Base-by-base conservation (phyloP, 2,329 filamentous ascomycete genomes). In the Trichophyton rubrum region DNA sequence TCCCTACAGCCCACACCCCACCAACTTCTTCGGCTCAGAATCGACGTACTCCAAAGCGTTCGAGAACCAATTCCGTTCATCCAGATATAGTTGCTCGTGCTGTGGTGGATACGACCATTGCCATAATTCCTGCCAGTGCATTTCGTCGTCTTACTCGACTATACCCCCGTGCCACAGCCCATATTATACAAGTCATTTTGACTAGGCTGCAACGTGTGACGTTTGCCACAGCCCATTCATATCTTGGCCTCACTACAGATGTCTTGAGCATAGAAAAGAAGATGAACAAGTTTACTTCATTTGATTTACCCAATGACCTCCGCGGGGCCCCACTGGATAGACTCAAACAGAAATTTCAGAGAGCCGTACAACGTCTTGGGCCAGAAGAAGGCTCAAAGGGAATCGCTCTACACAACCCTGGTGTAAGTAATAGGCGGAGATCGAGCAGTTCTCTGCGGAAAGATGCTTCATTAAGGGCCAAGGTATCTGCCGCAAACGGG, bases 21-120 rank as follows among this genome's bases (percentile, higher is more conserved):
- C 58, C 57, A n/a, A 40, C 17, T 74, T 11, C 78, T 78, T 64
- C 76, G 79, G 56, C 61, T 30, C 56, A 57, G n/a, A 82, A 65
- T 59, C 60, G 63, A 51, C 67, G 74, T 68, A 65, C 78, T 71
- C 67, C 65, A 20, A 87, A 86, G 65, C 51, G 51, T 7, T 2
- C 27, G 17, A 55, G n/a, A 27, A 55, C 27, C 15, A 55, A 55
- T 17, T 97, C 93, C 13, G 90, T 89, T 0, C 93, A 99, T 73
- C 93, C 93, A 9, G 93, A 99, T 69, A 93, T 99, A 64, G 90
- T 99, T 65, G 93, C 92, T n/a, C 83, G 93, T 65, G 93, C 93
- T 4, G 95, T 90, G 15, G 88, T 95, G 24, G 95, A 99, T 70
- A 99, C 93, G 0, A 99, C 95, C 0, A 96, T 99, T 73, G 93